Base-by-base conservation (phyloP, 345 rosid species). In the Eucalyptus shirleyi region DNA sequence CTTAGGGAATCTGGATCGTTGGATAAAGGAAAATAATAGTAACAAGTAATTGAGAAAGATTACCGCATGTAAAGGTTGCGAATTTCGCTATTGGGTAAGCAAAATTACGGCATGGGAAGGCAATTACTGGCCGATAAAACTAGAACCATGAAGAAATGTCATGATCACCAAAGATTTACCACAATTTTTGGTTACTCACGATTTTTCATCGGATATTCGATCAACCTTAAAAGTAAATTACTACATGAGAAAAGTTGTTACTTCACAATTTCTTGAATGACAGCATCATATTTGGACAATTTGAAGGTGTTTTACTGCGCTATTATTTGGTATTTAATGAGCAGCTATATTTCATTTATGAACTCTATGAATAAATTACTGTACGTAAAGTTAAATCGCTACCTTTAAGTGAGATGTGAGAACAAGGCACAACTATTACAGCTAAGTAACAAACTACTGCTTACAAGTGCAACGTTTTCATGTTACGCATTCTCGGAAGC, bases 181-280 rank as follows among this genome's bases (percentile, higher is more conserved):
- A 37, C 12, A 72, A 10, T 5, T 19, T 34, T 9, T 0, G 44
- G 8, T 37, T 18, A 5, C 4, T 10, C 6, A 9, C 26, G 0
- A 5, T 18, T 67, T 72, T 37, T 72, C 28, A 10, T 19, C 0
- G 16, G 45, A 37, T 3, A 37, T 72, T 72, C 26, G 10, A 72
- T 12, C 44, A 18, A 19, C 83, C 8, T 9, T 69, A 53, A 10
- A 72, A 37, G 15, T 11, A 77, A 77, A 21, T 40, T 9, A 23
- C 2, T 11, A 10, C 47, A 3, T 23, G 47, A 2, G 16, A 40
- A 40, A 37, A 7, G 15, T 2, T 2, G 1, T 37, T 37, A 40
- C 45, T 8, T 8, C 5, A 4, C 21, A 37, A 11, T 5, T 32
- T 17, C 24, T 37, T 2, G 14, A 72, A 72, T 72, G 82, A 72